Percentiles rank a stretch among this genome's conserved stretches.
Evolutionary conservation across 169 alveolate genomes (phyloP).

Genomic region (Plasmodium fragile): DNA sequence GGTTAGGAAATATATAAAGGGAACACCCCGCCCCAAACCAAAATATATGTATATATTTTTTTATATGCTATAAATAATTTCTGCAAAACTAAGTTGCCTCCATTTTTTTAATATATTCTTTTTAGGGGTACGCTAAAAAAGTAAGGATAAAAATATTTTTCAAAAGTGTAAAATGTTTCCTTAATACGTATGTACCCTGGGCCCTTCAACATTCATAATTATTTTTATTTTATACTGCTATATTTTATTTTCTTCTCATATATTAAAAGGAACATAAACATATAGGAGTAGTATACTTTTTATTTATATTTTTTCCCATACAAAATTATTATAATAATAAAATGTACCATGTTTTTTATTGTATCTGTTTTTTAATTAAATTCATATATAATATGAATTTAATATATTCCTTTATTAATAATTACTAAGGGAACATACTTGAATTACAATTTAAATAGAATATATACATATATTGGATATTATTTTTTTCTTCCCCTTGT

Average conservation of each 20-base stretch:
- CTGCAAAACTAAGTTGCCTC: background rate
- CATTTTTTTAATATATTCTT: background rate
- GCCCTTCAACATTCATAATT: background rate
- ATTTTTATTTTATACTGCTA: background rate
- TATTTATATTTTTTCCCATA: background rate
- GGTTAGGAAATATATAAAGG: background rate
- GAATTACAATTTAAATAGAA: background rate
- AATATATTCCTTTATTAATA: background rate
- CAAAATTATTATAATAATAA: background rate
- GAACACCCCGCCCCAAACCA: background rate
- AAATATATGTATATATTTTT: background rate
- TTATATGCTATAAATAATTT: background rate
- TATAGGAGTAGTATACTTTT: background rate
- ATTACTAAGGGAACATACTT: background rate
- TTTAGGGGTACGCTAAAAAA: background rate
- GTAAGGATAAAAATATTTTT: background rate
- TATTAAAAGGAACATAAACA: background rate
- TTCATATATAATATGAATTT: background rate
- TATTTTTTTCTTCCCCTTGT: background rate
- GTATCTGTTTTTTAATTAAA: background rate
- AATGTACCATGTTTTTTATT: background rate
- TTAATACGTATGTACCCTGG: background rate
- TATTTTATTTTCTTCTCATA: background rate
- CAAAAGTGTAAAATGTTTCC: background rate
- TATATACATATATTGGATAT: background rate